Evolutionary conservation across 495 filamentous ascomycete genomes (phyloP).

Genomic region (Parmelia sp.): DNA sequence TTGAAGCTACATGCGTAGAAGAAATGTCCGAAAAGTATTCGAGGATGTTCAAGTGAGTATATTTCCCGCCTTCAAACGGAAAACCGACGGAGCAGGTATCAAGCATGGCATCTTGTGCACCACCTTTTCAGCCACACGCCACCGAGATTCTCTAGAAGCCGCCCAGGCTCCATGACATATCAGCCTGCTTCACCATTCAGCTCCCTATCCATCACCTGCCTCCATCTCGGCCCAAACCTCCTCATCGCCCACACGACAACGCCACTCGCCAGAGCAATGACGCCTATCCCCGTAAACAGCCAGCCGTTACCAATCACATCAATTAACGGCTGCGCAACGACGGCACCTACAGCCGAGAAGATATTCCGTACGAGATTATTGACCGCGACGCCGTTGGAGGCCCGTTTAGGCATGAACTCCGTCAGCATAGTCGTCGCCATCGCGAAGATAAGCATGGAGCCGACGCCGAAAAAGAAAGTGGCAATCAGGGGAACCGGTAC

Average conservation of each 20-base stretch:
- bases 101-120: too few species aligned
- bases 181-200: too few species aligned
- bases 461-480: conserved; percentile 83
- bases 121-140: too few species aligned
- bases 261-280: conserved; percentile 47
- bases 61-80: too few species aligned
- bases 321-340: conserved; percentile 72
- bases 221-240: conserved; percentile 60
- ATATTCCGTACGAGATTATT: conserved; percentile 77
- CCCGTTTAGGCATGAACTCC: conserved; percentile 78
- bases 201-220: conserved; percentile 57
- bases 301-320: conserved; percentile 77
- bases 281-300: conserved; percentile 73
- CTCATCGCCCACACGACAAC: conserved; percentile 60
- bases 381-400: conserved; percentile 71
- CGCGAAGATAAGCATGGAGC: conserved; percentile 83
- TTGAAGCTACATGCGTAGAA: too few species aligned
- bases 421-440: conserved; percentile 75
- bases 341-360: conserved; percentile 67
- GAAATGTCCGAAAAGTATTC: too few species aligned
- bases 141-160: too few species aligned
- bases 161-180: too few species aligned
- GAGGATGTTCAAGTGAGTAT: too few species aligned
- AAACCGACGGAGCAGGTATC: too few species aligned
- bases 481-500: conserved; percentile 65